Conservation (phyloP, 2,329 filamentous ascomycete species). For the Verticillium longisporum region DNA sequence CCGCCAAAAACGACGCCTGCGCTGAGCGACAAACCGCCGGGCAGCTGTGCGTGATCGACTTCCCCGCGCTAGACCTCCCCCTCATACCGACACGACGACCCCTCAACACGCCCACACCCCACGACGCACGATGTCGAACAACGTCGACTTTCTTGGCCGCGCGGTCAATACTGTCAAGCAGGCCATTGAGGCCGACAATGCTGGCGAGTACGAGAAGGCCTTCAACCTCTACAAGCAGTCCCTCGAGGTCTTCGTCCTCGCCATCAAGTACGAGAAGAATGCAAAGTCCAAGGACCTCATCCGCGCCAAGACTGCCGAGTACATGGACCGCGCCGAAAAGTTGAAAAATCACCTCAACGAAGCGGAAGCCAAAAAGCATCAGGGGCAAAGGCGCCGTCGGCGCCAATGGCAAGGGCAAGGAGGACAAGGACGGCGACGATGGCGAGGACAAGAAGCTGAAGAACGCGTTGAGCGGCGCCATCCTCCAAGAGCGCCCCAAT, state of each 20-base stretch:
- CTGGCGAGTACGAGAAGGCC: slow-evolving; percentile 93
- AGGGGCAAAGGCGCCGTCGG: slow-evolving; percentile 60
- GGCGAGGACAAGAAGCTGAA: slow-evolving; percentile 94
- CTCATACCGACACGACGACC: not conserved
- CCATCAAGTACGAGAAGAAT: slow-evolving; percentile 99
- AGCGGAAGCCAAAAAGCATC: slow-evolving; percentile 65
- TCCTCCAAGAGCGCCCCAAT: slow-evolving; percentile 91
- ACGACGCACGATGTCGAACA: not conserved
- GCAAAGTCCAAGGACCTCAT: slow-evolving; percentile 96
- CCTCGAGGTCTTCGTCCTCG: slow-evolving; percentile 97
- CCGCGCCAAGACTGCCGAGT: slow-evolving; percentile 86
- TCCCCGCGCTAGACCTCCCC: not conserved
- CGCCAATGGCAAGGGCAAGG: slow-evolving; percentile 54
- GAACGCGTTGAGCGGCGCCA: slow-evolving; percentile 83
- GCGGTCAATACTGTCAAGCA: slow-evolving; percentile 97
- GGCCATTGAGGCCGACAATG: slow-evolving; percentile 93
- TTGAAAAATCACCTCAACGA: slow-evolving; percentile 84
- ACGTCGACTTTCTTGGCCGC: slow-evolving; percentile 88
- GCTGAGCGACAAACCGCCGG: not conserved
- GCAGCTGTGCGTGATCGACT: not conserved
- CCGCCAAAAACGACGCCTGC: not conserved
- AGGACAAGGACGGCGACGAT: slow-evolving; percentile 64
- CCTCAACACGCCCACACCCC: not conserved
- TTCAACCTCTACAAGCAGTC: slow-evolving; percentile 95
- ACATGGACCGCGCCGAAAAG: slow-evolving; percentile 98